phyloP scores from a whole-genome alignment of 2,329 filamentous ascomycete species.

The Chrysoporthe puriensis region DNA sequence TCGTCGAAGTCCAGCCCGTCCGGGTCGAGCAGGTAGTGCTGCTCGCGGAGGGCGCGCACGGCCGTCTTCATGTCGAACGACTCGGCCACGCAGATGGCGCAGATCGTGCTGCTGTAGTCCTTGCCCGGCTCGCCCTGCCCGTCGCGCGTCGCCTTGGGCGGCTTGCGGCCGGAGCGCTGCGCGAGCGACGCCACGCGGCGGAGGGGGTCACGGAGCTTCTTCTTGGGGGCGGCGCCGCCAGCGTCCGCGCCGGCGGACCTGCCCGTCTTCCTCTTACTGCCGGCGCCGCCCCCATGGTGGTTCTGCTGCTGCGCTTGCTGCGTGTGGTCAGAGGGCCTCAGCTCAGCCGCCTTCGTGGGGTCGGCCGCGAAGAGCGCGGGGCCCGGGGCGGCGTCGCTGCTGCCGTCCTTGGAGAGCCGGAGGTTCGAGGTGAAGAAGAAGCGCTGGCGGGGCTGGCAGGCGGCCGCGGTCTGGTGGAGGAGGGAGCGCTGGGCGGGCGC shows the following conservation, averaged over 20 bases:
- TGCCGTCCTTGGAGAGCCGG: slow-evolving; percentile 49
- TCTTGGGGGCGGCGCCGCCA: slow-evolving; percentile 46
- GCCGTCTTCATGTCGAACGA: slow-evolving; percentile 67
- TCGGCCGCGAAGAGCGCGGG: not conserved
- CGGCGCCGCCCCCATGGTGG: not conserved
- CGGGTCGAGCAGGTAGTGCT: slow-evolving; percentile 66
- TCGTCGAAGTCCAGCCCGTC: slow-evolving; percentile 64
- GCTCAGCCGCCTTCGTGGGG: not conserved
- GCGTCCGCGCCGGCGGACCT: slow-evolving; percentile 18
- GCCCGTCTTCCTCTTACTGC: slow-evolving; percentile 22
- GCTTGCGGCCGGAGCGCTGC: slow-evolving; percentile 57
- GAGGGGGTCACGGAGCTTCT: slow-evolving; percentile 79
- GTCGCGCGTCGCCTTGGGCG: slow-evolving; percentile 45
- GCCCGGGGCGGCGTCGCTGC: slow-evolving; percentile 14
- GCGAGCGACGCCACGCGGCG: slow-evolving; percentile 86
- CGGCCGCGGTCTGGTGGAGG: slow-evolving; percentile 48
- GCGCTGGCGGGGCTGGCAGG: slow-evolving; percentile 56
- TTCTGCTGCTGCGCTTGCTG: slow-evolving; percentile 19
- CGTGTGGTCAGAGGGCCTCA: not conserved
- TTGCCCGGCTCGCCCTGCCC: slow-evolving; percentile 32
- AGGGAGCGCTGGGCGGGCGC: slow-evolving; percentile 41
- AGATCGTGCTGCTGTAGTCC: slow-evolving; percentile 51
- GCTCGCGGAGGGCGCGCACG: slow-evolving; percentile 57
- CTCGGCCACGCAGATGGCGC: slow-evolving; percentile 65
- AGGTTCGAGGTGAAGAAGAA: slow-evolving; percentile 70